Evolutionary conservation across 306 rosid genomes (phyloP).

Genomic region (Medicago lupulina): DNA sequence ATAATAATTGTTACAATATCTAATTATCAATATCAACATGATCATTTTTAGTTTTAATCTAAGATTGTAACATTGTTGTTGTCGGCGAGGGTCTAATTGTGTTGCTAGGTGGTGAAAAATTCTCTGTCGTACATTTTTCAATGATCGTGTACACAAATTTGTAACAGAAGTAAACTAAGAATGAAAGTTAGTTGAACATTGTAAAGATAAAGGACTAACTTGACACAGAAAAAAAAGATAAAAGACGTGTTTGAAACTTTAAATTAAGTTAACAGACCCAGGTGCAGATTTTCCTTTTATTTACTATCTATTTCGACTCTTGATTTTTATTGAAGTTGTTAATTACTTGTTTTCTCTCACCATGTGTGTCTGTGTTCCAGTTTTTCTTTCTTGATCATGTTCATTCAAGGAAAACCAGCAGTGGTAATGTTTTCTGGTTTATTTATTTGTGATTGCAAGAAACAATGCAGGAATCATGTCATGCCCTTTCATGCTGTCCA

Average conservation of each 20-base stretch:
- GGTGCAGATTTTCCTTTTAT: neutral
- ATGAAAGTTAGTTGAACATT: no score
- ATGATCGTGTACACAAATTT: no score
- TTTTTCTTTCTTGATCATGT: conserved; percentile 29
- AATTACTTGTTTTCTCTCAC: neutral
- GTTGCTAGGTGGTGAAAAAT: neutral
- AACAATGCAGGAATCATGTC: conserved; percentile 98
- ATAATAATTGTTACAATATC: neutral
- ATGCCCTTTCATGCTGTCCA: conserved; percentile 74
- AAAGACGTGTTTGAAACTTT: no score
- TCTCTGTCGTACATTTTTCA: no score
- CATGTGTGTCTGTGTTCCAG: neutral
- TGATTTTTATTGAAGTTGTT: neutral
- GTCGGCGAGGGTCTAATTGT: neutral
- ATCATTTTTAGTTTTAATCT: no score
- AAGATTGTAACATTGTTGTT: neutral
- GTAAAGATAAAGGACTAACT: no score
- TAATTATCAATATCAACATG: neutral
- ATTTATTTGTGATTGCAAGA: conserved; percentile 57
- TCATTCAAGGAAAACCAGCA: conserved; percentile 25
- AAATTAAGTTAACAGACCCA: no score
- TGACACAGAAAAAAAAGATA: no score
- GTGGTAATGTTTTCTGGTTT: conserved; percentile 45
- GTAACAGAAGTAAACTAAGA: no score
- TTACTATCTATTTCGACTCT: neutral